Percentiles rank a stretch among this genome's conserved stretches.
phyloP scores from a whole-genome alignment of 257 asterid species.

The Plantago ovata region DNA sequence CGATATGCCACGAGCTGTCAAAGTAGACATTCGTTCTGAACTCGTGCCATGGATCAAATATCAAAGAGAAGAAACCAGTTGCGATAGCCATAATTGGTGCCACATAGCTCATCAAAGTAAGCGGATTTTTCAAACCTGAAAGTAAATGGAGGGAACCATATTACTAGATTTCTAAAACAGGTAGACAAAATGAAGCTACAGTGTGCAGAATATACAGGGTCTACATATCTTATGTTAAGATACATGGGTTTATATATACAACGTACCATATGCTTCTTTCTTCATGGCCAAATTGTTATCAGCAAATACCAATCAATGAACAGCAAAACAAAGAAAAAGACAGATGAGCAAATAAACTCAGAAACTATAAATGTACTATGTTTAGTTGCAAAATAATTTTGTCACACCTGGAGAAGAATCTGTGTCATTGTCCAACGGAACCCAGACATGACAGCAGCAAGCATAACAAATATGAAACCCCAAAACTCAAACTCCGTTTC shows the following conservation, averaged over 20 bases:
- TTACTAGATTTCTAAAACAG: too few species aligned
- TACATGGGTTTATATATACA: conserved; percentile 6
- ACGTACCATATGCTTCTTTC: conserved; percentile 97
- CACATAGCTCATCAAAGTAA: conserved; percentile 93
- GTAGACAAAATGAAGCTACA: conserved; percentile 2
- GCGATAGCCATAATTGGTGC: conserved; percentile 94
- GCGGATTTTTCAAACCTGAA: conserved; percentile 94
- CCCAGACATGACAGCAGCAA: conserved; percentile 99
- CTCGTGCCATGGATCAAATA: conserved; percentile 93
- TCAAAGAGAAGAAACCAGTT: conserved; percentile 75
- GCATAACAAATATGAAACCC: conserved; percentile 94
- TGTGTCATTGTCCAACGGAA: conserved; percentile 99
- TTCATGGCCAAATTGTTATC: conserved; percentile 49
- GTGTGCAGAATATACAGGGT: background rate
- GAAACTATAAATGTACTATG: conserved; percentile 5
- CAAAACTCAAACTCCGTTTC: conserved; percentile 94
- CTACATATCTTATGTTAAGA: conserved; percentile 12
- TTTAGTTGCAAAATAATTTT: conserved; percentile 9
- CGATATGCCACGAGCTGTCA: conserved; percentile 75
- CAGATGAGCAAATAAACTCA: conserved; percentile 23
- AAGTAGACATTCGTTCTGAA: conserved; percentile 63
- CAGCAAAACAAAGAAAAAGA: conserved; percentile 25
- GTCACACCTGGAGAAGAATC: conserved; percentile 92
- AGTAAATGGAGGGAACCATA: conserved; percentile 11
- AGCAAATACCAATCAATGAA: conserved; percentile 33